These are phyloP conservation scores for Fusarium sp. DNA, from an alignment of 2,329 filamentous ascomycete genomes.

Conservation along the genomic window DNA sequence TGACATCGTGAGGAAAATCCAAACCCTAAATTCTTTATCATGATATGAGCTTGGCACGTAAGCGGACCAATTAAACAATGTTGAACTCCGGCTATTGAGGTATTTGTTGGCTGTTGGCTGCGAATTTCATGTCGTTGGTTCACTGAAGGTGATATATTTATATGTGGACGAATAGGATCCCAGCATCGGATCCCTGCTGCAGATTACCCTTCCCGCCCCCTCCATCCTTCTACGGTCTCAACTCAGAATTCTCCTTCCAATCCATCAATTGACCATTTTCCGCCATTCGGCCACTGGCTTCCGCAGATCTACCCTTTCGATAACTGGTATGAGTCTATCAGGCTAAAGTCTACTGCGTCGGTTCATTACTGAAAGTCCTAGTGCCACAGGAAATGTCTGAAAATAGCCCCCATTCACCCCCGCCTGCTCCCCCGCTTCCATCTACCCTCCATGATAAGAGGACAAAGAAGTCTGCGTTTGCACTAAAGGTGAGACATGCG, in stretches of 20 bases:
- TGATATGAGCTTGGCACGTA: background rate
- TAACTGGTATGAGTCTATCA: background rate
- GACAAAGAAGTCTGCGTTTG: background rate
- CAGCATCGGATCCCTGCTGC: accelerated
- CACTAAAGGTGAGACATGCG: background rate
- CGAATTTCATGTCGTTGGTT: background rate
- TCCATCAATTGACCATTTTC: too few species aligned
- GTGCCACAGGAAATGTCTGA: background rate
- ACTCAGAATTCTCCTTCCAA: accelerated
- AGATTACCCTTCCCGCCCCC: background rate
- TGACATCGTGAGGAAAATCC: background rate
- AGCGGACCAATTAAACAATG: background rate
- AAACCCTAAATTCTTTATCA: background rate
- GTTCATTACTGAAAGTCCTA: background rate
- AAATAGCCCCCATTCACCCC: background rate
- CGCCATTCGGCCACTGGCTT: too few species aligned
- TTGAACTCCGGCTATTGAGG: background rate
- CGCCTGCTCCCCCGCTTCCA: background rate
- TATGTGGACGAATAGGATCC: background rate
- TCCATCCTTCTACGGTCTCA: background rate
- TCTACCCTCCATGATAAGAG: accelerated
- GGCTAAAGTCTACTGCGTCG: accelerated
- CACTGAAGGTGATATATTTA: background rate
- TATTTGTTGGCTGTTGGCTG: background rate
- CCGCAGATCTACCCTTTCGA: too few species aligned